Evolutionary conservation across 1,284 basidiomycete genomes (phyloP).

Genomic region (Rhodofomes roseus): DNA sequence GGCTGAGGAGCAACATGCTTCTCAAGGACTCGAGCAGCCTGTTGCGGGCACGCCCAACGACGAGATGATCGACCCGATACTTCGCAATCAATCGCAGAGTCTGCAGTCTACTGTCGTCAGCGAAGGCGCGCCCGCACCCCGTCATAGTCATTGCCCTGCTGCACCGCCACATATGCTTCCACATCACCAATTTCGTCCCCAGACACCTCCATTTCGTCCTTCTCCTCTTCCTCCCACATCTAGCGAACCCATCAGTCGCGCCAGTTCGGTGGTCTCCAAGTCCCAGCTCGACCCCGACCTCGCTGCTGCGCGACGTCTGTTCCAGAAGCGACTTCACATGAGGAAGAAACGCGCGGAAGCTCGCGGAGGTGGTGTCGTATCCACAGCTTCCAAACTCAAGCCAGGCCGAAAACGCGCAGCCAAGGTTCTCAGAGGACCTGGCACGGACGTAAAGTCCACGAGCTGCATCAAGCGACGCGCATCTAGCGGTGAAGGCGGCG

Average conservation of each 20-base stretch:
- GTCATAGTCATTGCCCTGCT: not conserved
- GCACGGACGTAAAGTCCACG: not conserved
- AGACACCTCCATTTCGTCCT: slow-evolving; percentile 6
- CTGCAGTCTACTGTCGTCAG: not conserved
- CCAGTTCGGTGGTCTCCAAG: not conserved
- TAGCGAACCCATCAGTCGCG: not conserved
- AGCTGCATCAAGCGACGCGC: not conserved
- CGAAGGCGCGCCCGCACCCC: not conserved
- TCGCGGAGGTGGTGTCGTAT: slow-evolving; percentile 34
- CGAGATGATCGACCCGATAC: slow-evolving; percentile 25
- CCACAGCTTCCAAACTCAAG: slow-evolving; percentile 34
- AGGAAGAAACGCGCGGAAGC: slow-evolving; percentile 59
- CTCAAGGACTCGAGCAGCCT: not conserved
- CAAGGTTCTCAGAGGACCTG: not conserved
- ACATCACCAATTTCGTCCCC: not conserved
- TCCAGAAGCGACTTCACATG: slow-evolving; percentile 67
- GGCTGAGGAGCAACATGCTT: not conserved
- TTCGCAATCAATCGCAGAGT: slow-evolving; percentile 18
- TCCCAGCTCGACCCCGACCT: not conserved
- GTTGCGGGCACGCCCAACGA: slow-evolving; percentile 13
- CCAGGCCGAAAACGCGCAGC: slow-evolving; percentile 35
- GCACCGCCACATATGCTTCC: not conserved
- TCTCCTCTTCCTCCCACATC: not conserved
- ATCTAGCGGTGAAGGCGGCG: not conserved
- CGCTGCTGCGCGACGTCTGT: slow-evolving; percentile 47